phyloP scores from a whole-genome alignment of 164 flowering plant species.

The Dillenia turbinata region DNA sequence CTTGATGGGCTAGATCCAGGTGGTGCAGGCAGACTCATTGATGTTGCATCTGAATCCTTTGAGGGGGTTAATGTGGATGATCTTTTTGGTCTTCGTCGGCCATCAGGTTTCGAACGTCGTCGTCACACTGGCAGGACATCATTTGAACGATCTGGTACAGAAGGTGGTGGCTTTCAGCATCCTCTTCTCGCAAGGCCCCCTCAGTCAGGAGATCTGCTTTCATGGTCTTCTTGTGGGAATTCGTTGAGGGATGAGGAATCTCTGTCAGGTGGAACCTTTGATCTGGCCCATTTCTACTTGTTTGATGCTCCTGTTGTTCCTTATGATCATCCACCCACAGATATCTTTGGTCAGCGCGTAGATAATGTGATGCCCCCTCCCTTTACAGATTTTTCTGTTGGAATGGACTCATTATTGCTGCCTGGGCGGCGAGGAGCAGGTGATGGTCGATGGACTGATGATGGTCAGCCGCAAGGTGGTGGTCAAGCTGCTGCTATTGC shows the following conservation, averaged over 20 bases:
- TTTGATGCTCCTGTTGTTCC: conserved; percentile 86
- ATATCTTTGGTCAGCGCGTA: conserved; percentile 61
- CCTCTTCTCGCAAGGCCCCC: conserved; percentile 83
- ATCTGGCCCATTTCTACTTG: conserved; percentile 69
- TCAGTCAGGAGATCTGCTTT: conserved; percentile 49
- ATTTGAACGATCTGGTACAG: conserved; percentile 58
- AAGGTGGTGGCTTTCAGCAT: conserved; percentile 75
- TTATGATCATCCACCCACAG: conserved; percentile 55
- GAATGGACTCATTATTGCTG: conserved; percentile 67
- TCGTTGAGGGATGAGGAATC: conserved; percentile 62
- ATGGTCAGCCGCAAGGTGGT: conserved; percentile 89
- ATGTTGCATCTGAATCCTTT: conserved; percentile 83
- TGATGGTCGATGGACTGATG: conserved; percentile 96
- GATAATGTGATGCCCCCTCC: conserved; percentile 65
- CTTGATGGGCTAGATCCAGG: conserved; percentile 89
- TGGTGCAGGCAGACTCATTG: conserved; percentile 56
- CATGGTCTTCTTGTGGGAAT: conserved; percentile 63
- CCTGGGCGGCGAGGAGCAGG: conserved; percentile 73
- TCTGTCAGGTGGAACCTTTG: conserved; percentile 56
- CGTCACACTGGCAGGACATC: conserved; percentile 58
- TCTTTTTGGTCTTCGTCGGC: conserved; percentile 72
- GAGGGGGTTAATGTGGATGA: conserved; percentile 92
- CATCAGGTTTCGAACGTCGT: conserved; percentile 72
- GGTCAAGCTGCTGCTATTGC: conserved; percentile 78
- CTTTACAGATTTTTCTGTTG: conserved; percentile 71